phyloP scores from a whole-genome alignment of 108 stramenopile genomes.

The Fistulifera pelliculosa region DNA sequence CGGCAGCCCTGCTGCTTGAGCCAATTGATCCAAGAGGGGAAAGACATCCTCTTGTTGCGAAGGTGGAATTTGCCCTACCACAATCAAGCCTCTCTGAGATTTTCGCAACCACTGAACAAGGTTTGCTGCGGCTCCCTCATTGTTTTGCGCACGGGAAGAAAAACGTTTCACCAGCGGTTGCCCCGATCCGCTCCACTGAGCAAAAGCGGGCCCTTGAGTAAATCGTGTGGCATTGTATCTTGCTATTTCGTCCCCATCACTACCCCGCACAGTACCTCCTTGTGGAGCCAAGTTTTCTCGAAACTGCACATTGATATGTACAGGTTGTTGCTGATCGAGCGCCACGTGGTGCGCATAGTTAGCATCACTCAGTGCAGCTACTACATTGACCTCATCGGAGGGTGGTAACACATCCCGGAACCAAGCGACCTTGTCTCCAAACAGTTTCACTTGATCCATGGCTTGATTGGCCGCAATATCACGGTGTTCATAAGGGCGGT shows the following conservation, averaged over 20 bases:
- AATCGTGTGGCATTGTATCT: slow-evolving; percentile 51
- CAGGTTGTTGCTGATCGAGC: slow-evolving; percentile 56
- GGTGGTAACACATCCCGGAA: slow-evolving; percentile 84
- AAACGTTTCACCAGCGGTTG: not conserved
- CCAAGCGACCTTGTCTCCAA: slow-evolving; percentile 68
- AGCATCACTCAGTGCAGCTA: slow-evolving; percentile 73
- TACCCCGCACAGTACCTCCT: slow-evolving; percentile 74
- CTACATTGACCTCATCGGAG: slow-evolving; percentile 68
- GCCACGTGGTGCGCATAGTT: slow-evolving; percentile 64
- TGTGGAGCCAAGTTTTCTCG: slow-evolving; percentile 90
- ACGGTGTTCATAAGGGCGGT: slow-evolving; percentile 85
- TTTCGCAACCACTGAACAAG: slow-evolving; percentile 41
- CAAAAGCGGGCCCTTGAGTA: slow-evolving; percentile 68
- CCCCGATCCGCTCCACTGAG: slow-evolving; percentile 54
- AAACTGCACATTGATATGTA: slow-evolving; percentile 91
- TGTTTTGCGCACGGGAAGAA: slow-evolving; percentile 8
- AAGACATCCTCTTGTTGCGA: not conserved
- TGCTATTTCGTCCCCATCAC: slow-evolving; percentile 44
- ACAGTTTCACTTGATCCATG: slow-evolving; percentile 82
- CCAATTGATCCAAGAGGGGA: slow-evolving; percentile 42
- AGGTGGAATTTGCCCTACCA: slow-evolving; percentile 58
- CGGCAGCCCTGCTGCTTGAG: slow-evolving; percentile 56
- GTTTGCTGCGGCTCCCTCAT: slow-evolving; percentile 19
- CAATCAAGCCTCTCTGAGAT: slow-evolving; percentile 69
- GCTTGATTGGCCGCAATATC: slow-evolving; percentile 91